Evolutionary conservation across 2,329 filamentous ascomycete species (phyloP).

Genomic region (Fragosphaeria purpurea): DNA sequence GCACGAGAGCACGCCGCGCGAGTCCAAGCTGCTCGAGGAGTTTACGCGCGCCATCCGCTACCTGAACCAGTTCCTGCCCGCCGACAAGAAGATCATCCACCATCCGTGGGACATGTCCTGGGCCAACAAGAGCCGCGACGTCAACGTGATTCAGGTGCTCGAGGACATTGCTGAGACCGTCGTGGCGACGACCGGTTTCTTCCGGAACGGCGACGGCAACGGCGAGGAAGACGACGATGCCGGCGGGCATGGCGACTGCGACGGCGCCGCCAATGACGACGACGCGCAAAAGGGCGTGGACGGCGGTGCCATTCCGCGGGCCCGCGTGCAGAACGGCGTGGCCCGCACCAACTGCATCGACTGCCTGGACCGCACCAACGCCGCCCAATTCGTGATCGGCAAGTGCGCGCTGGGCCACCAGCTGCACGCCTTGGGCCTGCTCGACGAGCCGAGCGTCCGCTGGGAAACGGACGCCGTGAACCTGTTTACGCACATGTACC

Average conservation of each 20-base stretch:
- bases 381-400: slow-evolving; percentile 94
- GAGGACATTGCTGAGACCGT: slow-evolving; percentile 86
- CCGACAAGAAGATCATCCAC: slow-evolving; percentile 78
- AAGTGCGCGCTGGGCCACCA: slow-evolving; percentile 90
- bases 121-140: slow-evolving; percentile 80
- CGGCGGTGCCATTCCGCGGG: slow-evolving; percentile 22
- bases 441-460: slow-evolving; percentile 64
- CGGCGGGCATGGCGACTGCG: background rate
- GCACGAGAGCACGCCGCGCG: slow-evolving; percentile 76
- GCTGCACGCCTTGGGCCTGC: slow-evolving; percentile 80
- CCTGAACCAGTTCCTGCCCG: slow-evolving; percentile 85
- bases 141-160: slow-evolving; percentile 87
- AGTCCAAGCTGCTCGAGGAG: slow-evolving; percentile 81
- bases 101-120: slow-evolving; percentile 98
- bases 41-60: slow-evolving; percentile 83
- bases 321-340: slow-evolving; percentile 78
- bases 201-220: slow-evolving; percentile 75
- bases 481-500: slow-evolving; percentile 95
- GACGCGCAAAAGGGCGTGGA: background rate
- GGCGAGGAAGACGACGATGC: slow-evolving; percentile 29
- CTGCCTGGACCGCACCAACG: slow-evolving; percentile 92
- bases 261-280: background rate
- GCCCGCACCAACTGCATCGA: slow-evolving; percentile 97
- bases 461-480: slow-evolving; percentile 96
- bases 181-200: slow-evolving; percentile 78